Evolutionary conservation across 805 yeast genomes (phyloP), one percentile per base, ranked within the genome.

Genomic region (Lipomyces yamadae): DNA sequence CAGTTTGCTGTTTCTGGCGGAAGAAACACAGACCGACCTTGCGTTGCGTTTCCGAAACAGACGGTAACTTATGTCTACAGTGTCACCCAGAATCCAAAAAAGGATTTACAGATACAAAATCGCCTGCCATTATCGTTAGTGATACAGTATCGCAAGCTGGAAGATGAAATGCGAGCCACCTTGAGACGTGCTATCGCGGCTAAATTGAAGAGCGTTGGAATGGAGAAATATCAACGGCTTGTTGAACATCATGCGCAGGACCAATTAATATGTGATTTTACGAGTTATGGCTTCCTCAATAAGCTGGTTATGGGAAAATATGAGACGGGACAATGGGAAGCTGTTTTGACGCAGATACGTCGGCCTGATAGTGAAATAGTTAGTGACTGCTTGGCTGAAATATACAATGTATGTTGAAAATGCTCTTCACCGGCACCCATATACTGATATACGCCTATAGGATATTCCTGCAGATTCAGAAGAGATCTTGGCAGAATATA

Each of bases 21-120:
- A 8, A 65, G 70, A 3, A 64, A 67, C 11, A 33, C 42, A 11
- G 54, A 35, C 2, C 68, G 68, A 54, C 67, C 72, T 0, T 56
- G 85, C 7, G 77, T 89, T 29, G 88, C 90, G 0, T 86, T 84
- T 73, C 84, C 85, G 5, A 92, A 88, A n/a, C 93, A 90, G 68
- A 89, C 92, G 0, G 86, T 87, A 0, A 83, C 85, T 2, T 84
- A 82, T 58, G 85, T 88, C 65, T 91, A 85, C 77, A 80, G 82
- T 62, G 81, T 90, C n/a, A 74, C 77, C 48, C 74, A 74, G 34
- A 58, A 57, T 74, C 63, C 64, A 35, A 64, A 24, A 57, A 39
- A n/a, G 55, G 15, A 5, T 32, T 3, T 29, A 11, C n/a, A 13
- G 24, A 33, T 3, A 45, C 34, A 5, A 42, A 45, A 8, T 6